Conservation (phyloP, 768 basidiomycete genomes). For the Pisolithus marmoratus region DNA sequence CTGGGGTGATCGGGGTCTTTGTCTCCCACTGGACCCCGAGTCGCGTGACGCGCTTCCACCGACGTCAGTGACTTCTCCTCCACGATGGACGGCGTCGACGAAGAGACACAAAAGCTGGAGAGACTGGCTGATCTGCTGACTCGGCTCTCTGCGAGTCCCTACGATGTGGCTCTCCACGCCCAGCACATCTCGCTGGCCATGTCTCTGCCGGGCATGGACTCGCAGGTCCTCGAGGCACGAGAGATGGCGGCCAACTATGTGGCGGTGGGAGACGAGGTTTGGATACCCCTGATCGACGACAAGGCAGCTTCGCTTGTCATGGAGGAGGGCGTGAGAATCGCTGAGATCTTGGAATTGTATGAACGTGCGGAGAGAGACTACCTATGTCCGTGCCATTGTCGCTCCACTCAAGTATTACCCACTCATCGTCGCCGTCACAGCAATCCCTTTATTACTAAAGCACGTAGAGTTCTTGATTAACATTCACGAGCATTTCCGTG, state of each 20-base stretch:
- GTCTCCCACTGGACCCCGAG: neutral
- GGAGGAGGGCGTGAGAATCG: slow-evolving; percentile 44
- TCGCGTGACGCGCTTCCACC: neutral
- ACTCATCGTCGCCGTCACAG: slow-evolving; percentile 34
- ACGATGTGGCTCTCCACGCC: slow-evolving; percentile 57
- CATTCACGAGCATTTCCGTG: slow-evolving; percentile 29
- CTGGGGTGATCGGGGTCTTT: neutral
- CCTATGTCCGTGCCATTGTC: slow-evolving; percentile 52
- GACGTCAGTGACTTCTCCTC: neutral
- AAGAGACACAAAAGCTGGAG: slow-evolving; percentile 44
- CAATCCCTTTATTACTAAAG: slow-evolving; percentile 65
- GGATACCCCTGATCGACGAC: slow-evolving; percentile 61
- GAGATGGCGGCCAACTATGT: slow-evolving; percentile 61
- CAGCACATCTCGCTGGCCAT: slow-evolving; percentile 62
- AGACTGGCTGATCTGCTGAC: slow-evolving; percentile 57
- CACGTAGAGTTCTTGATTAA: slow-evolving; percentile 59
- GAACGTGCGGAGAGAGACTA: slow-evolving; percentile 69
- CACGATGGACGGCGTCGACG: slow-evolving; percentile 45
- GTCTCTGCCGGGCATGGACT: slow-evolving; percentile 49
- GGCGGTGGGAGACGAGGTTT: slow-evolving; percentile 64
- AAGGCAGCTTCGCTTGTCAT: slow-evolving; percentile 48
- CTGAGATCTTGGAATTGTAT: slow-evolving; percentile 58
- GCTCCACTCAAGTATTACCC: slow-evolving; percentile 6
- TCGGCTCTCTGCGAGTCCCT: slow-evolving; percentile 52
- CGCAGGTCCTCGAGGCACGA: slow-evolving; percentile 54